Evolutionary conservation across 148 eudicot genomes (phyloP).

Genomic region (Vaccinium macrocarpon): DNA sequence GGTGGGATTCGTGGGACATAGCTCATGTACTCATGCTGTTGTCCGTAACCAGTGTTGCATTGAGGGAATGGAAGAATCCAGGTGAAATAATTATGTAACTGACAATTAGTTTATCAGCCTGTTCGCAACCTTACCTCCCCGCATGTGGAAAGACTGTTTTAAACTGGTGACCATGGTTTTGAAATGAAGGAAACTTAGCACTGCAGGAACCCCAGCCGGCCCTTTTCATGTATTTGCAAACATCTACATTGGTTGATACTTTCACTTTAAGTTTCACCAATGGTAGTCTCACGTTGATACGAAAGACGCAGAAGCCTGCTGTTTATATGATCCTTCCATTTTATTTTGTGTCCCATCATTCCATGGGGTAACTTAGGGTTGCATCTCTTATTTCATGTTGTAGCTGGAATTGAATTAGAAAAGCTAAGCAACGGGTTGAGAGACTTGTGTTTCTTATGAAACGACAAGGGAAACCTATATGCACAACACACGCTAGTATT

Average conservation of each 20-base stretch:
- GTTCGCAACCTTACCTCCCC: not conserved
- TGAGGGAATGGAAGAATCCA: slow-evolving; percentile 1
- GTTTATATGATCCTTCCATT: not conserved
- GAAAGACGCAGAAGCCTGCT: not conserved
- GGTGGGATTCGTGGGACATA: not conserved
- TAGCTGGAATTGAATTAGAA: not conserved
- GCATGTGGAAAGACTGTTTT: not conserved
- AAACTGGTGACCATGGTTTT: not conserved
- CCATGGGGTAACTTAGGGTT: not conserved
- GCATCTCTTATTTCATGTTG: not conserved
- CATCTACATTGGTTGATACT: not conserved
- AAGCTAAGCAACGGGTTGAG: no score
- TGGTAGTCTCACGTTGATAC: not conserved
- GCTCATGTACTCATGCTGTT: not conserved
- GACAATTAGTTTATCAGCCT: not conserved
- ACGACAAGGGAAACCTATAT: not conserved
- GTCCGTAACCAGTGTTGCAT: not conserved
- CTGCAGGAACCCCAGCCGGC: slow-evolving; percentile 1
- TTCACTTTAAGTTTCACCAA: not conserved
- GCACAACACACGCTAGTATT: not conserved
- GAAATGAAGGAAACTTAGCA: not conserved
- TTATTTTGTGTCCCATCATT: not conserved
- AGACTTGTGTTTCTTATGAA: not conserved
- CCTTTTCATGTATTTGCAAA: not conserved
- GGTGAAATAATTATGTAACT: not conserved